These are phyloP conservation scores for Lupinus albus DNA, from an alignment of 306 rosid genomes.

Conservation along the genomic window DNA sequence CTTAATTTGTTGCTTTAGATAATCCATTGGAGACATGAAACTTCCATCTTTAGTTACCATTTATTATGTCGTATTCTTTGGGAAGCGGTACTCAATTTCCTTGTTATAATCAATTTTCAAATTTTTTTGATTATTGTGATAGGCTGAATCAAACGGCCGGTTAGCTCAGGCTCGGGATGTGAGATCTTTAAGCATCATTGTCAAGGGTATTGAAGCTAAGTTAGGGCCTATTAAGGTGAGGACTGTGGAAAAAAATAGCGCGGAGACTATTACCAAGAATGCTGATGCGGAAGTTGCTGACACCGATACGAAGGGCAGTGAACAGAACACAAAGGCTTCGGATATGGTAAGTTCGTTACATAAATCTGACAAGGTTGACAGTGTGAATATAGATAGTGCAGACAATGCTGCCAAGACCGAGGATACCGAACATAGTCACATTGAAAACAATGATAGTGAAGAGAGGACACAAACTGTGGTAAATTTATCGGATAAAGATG, in stretches of 20 bases:
- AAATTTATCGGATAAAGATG: slow-evolving; percentile 34
- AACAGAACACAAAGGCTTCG: slow-evolving; percentile 17
- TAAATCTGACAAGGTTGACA: slow-evolving; percentile 31
- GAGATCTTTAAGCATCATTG: slow-evolving; percentile 58
- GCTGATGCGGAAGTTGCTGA: slow-evolving; percentile 24
- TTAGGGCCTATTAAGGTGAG: slow-evolving; percentile 54
- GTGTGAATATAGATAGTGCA: background rate
- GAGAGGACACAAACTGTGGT: slow-evolving; percentile 12
- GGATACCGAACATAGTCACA: slow-evolving; percentile 14
- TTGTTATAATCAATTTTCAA: slow-evolving; percentile 24
- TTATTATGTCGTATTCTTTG: background rate
- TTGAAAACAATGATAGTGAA: slow-evolving; percentile 29
- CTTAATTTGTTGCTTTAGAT: slow-evolving; percentile 3
- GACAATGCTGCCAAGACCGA: slow-evolving; percentile 31
- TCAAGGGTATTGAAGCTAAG: slow-evolving; percentile 64
- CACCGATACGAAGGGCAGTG: slow-evolving; percentile 15
- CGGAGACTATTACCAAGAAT: slow-evolving; percentile 10
- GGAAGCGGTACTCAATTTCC: background rate
- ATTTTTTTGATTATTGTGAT: slow-evolving; percentile 30
- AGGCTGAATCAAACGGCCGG: slow-evolving; percentile 53
- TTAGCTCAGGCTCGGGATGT: slow-evolving; percentile 60
- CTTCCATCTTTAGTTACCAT: background rate
- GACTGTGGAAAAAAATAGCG: slow-evolving; percentile 10
- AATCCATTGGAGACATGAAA: slow-evolving; percentile 11
- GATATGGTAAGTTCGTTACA: slow-evolving; percentile 32